Evolutionary conservation across 2,329 filamentous ascomycete species (phyloP).

Genomic region (Dactylella cylindrospora): DNA sequence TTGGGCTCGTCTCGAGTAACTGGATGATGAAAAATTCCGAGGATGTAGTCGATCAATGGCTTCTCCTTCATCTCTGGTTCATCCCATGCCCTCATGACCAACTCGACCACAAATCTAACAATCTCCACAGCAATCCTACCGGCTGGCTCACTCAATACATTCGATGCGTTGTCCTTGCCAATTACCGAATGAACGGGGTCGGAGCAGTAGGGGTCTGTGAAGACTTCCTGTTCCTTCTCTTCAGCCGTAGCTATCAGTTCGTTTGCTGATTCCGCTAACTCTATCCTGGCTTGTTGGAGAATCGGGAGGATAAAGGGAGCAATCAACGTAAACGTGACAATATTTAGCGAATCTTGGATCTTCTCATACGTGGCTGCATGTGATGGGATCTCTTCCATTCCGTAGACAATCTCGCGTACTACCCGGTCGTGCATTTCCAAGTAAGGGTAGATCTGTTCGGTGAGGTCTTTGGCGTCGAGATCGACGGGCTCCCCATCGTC

Average conservation of each 20-base stretch:
- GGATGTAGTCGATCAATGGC: conserved; percentile 77
- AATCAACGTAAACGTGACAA: conserved; percentile 89
- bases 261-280: conserved; percentile 32
- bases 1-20: conserved; percentile 69
- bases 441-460: conserved; percentile 80
- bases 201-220: conserved; percentile 65
- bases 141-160: conserved; percentile 83
- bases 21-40: conserved; percentile 87
- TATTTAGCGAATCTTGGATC: conserved; percentile 79
- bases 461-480: conserved; percentile 73
- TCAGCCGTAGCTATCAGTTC: conserved; percentile 19
- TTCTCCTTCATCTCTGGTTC: conserved; percentile 79
- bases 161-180: conserved; percentile 92
- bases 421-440: conserved; percentile 89
- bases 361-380: conserved; percentile 63
- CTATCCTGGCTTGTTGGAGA: conserved; percentile 25
- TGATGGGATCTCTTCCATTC: conserved; percentile 76
- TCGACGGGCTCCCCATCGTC: conserved; percentile 76
- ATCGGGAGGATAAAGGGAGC: conserved; percentile 79
- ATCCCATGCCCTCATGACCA: conserved; percentile 90
- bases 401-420: conserved; percentile 73
- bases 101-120: conserved; percentile 72
- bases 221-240: conserved; percentile 53
- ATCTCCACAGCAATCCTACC: conserved; percentile 78
- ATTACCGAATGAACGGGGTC: conserved; percentile 95